A percentile compares a stretch with the other conserved stretches of the same genome.
phyloP scores from a whole-genome alignment of 2,329 filamentous ascomycete genomes.

The Aspergillus luchuensis region DNA sequence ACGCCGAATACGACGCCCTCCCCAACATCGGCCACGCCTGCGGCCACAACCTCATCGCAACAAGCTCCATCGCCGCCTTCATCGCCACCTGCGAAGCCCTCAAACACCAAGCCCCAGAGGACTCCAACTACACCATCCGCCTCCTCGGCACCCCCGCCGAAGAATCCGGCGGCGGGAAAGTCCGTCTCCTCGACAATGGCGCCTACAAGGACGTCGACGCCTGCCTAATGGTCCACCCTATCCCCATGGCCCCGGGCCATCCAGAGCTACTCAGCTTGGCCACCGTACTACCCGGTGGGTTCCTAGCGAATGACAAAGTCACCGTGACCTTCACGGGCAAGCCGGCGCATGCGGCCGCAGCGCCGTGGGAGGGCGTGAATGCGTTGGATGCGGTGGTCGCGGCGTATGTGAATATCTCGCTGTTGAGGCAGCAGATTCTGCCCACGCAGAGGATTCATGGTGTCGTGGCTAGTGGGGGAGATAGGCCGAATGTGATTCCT shows the following conservation, averaged over 20 bases:
- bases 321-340: conserved; percentile 50
- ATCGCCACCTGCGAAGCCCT: conserved; percentile 34
- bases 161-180: conserved; percentile 40
- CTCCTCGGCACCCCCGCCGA: conserved; percentile 41
- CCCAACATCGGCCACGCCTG: conserved; percentile 41
- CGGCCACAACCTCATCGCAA: conserved; percentile 37
- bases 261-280: conserved; percentile 27
- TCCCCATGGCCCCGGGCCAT: conserved; percentile 29
- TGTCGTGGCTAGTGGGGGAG: conserved; percentile 55
- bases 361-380: conserved; percentile 60
- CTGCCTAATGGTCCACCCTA: conserved; percentile 45
- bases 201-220: conserved; percentile 43
- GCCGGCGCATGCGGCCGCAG: conserved; percentile 57
- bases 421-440: conserved; percentile 58
- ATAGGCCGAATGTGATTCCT: conserved; percentile 59
- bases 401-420: conserved; percentile 47
- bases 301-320: conserved; percentile 35
- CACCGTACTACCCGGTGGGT: conserved; percentile 28
- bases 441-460: conserved; percentile 55
- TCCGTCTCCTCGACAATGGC: conserved; percentile 44
- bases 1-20: conserved; percentile 44
- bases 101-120: background rate
- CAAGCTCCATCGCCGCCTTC: conserved; percentile 39
- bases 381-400: conserved; percentile 59
- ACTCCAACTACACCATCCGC: conserved; percentile 32